phyloP scores from a whole-genome alignment of 2,329 filamentous ascomycete species.

The Hypoxylon rubiginosum region DNA sequence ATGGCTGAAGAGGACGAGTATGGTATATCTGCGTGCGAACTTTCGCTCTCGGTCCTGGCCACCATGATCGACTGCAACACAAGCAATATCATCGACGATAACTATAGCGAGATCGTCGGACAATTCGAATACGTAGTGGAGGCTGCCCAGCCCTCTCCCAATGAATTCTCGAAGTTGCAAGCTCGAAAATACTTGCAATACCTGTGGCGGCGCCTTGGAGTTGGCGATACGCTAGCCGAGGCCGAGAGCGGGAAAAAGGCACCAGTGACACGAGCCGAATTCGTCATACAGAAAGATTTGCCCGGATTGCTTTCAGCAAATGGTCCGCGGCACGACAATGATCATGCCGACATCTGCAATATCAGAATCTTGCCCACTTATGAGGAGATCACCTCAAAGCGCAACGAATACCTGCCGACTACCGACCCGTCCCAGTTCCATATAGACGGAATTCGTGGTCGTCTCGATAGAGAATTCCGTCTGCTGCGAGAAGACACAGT shows the following conservation, averaged over 20 bases:
- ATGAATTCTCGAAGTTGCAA: conserved; percentile 49
- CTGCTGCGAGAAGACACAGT: conserved; percentile 69
- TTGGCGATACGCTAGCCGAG: conserved; percentile 46
- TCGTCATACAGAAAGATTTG: conserved; percentile 52
- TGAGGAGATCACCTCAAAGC: conserved; percentile 59
- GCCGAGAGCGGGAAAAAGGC: conserved; percentile 10
- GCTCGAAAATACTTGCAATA: conserved; percentile 52
- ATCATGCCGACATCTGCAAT: conserved; percentile 59
- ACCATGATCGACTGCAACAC: conserved; percentile 56
- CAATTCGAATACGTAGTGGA: conserved; percentile 21
- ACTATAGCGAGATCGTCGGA: conserved; percentile 45
- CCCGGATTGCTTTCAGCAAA: conserved; percentile 52
- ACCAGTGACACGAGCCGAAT: conserved; percentile 45
- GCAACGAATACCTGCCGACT: conserved; percentile 60
- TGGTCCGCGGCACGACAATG: conserved; percentile 63
- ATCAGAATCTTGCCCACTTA: conserved; percentile 65
- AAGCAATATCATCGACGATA: conserved; percentile 50
- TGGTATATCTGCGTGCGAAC: conserved; percentile 45
- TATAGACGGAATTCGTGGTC: conserved; percentile 59
- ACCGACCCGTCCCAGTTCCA: conserved; percentile 58
- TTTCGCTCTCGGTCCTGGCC: conserved; percentile 52
- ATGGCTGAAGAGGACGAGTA: conserved; percentile 19
- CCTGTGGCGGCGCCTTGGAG: conserved; percentile 49
- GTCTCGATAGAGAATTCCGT: conserved; percentile 68
- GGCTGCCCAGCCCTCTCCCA: conserved; percentile 12